Evolutionary conservation across 352 stramenopile genomes (phyloP), one percentile per base, ranked within the genome.

Genomic region (Phytophthora kernoviae): DNA sequence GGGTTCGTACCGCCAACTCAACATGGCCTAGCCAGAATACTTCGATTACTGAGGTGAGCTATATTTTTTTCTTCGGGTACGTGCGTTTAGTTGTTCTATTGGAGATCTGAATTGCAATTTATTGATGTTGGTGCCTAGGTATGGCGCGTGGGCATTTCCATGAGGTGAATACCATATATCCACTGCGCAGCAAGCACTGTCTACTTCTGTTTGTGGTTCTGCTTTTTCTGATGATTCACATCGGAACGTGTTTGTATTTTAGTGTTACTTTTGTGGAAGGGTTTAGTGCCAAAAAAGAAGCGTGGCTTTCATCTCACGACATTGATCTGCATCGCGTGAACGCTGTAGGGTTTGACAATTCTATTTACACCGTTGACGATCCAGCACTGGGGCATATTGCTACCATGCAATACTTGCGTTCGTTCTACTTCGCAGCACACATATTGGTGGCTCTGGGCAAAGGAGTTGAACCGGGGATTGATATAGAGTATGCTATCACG

Each of bases 381-480:
- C 33, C 44, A 3, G 56, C 54, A 7, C 22, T 69, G 8, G 24
- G 37, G 7, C 39, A 11, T 6, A 65, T 73, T 24, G 43, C 53
- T 1, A 65, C 41, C 17, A 60, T 55, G 22, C 77, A 87, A 48
- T 87, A 87, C 43, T 58, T 77, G 7, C 60, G 72, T 0, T 75
- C 77, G 0, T 52, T 87, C 2, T 79, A 82, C 26, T 79, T 74
- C n/a, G 68, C 77, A 0, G 62, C 66, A 1, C 72, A 72, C 12
- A 63, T 65, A 5, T 34, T 87, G 2, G 81, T 75, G 2, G 73
- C 58, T 0, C 36, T 82, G 2, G 77, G 77, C 21, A 64, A 72
- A 50, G 66, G 70, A 0, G 33, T 84, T 0, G 75, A 87, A 32
- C 79, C 79, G 0, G 36, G 66, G 10, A 81, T 41, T 12, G 60